phyloP scores from a whole-genome alignment of 2,329 filamentous ascomycete genomes.

The Tolypocladium nubicola region DNA sequence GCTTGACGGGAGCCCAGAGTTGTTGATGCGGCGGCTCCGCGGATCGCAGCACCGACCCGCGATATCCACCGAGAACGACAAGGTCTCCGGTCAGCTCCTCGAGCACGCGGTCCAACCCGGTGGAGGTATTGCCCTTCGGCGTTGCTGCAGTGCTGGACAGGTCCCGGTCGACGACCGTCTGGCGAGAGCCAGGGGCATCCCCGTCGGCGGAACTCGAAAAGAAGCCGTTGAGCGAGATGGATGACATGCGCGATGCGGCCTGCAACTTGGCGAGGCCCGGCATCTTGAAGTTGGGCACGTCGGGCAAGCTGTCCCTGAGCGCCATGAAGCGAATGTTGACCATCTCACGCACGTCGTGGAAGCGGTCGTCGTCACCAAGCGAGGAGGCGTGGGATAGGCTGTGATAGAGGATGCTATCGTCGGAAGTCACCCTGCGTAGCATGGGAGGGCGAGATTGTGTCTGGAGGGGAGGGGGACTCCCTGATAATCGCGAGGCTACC shows the following conservation, averaged over 20 bases:
- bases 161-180: conserved; percentile 10
- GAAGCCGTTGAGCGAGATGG: conserved; percentile 20
- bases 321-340: conserved; percentile 86
- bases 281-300: conserved; percentile 66
- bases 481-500: background rate
- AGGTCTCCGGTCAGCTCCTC: conserved; percentile 71
- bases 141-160: background rate
- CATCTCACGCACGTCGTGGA: conserved; percentile 70
- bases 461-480: background rate
- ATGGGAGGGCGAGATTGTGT: conserved; percentile 10
- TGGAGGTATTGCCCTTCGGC: conserved; percentile 7
- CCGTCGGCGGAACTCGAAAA: conserved; percentile 16
- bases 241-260: conserved; percentile 15
- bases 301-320: conserved; percentile 77
- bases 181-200: conserved; percentile 10
- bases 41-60: conserved; percentile 80
- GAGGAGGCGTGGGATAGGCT: conserved; percentile 71
- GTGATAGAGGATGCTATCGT: conserved; percentile 69
- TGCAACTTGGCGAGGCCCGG: conserved; percentile 48
- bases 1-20: conserved; percentile 88
- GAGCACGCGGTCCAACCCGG: conserved; percentile 42
- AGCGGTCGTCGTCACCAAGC: conserved; percentile 72
- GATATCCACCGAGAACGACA: conserved; percentile 81
- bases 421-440: conserved; percentile 29
- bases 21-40: conserved; percentile 75